These are phyloP conservation scores for Xenosphaeropsis pyriputrescens DNA, from an alignment of 2,329 filamentous ascomycete species.

Conservation along the genomic window DNA sequence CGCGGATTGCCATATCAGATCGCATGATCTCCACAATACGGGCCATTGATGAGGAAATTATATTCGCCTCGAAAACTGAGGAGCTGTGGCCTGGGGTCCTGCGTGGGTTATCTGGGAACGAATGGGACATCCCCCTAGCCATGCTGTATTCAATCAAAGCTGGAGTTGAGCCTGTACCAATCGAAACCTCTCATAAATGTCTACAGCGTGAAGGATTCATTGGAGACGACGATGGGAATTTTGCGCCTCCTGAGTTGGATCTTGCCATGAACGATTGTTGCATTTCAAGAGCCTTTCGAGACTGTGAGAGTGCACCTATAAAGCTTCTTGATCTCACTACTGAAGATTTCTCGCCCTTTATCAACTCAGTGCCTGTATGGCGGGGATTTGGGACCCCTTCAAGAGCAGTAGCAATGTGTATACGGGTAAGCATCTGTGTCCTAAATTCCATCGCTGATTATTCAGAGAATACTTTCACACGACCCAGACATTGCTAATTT, in stretches of 20 bases:
- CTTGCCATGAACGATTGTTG: too few relatives aligned
- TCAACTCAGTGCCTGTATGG: background rate
- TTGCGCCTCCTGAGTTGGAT: constrained; percentile 27
- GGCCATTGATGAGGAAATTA: constrained; percentile 15
- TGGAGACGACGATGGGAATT: constrained; percentile 51
- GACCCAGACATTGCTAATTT: too few relatives aligned
- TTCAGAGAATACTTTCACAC: too few relatives aligned
- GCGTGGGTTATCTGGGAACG: constrained; percentile 11
- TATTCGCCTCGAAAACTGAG: constrained; percentile 4
- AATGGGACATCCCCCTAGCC: constrained; percentile 16
- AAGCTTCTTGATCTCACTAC: too few relatives aligned
- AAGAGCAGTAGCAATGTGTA: constrained; percentile 58
- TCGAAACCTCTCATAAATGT: too few relatives aligned
- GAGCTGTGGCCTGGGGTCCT: constrained; percentile 19
- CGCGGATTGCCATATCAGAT: constrained; percentile 20
- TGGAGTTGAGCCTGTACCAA: constrained; percentile 12
- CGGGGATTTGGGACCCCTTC: constrained; percentile 57
- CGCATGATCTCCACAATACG: constrained; percentile 20
- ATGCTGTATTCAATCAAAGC: constrained; percentile 16
- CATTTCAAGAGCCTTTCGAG: too few relatives aligned
- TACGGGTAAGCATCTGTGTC: too few relatives aligned
- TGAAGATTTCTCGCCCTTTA: too few relatives aligned
- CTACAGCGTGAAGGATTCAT: background rate
- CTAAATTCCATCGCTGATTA: too few relatives aligned
- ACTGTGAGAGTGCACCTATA: too few relatives aligned